Evolutionary conservation across 371 early-diverging fungal genomes (phyloP).

Genomic region (Thermomucor indicae-seudaticae): DNA sequence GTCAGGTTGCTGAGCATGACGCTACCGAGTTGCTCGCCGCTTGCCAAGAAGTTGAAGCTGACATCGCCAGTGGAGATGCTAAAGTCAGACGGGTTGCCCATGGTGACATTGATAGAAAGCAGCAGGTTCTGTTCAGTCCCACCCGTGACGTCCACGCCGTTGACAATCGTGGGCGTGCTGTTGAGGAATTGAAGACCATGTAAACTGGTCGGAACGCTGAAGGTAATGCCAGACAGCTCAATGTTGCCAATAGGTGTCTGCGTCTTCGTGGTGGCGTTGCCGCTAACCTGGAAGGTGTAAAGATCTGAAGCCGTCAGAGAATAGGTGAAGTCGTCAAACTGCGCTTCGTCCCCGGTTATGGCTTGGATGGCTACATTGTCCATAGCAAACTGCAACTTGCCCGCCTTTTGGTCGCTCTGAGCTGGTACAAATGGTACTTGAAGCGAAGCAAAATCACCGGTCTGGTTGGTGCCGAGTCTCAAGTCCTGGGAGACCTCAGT

Average conservation of each 20-base stretch:
- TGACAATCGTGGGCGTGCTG: slow-evolving; percentile 45
- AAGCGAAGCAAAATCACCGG: slow-evolving; percentile 40
- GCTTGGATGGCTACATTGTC: slow-evolving; percentile 26
- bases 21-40: slow-evolving; percentile 35
- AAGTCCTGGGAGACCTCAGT: slow-evolving; percentile 43
- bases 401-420: slow-evolving; percentile 38
- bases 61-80: slow-evolving; percentile 52
- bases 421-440: slow-evolving; percentile 35
- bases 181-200: slow-evolving; percentile 57
- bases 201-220: slow-evolving; percentile 46
- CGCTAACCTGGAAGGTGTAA: slow-evolving; percentile 42
- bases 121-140: slow-evolving; percentile 42
- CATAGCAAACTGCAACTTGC: slow-evolving; percentile 43
- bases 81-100: slow-evolving; percentile 55
- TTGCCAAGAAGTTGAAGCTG: slow-evolving; percentile 34
- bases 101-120: slow-evolving; percentile 46
- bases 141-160: slow-evolving; percentile 53
- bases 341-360: slow-evolving; percentile 22
- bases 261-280: slow-evolving; percentile 45
- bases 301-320: slow-evolving; percentile 36
- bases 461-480: slow-evolving; percentile 29
- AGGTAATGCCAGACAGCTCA: slow-evolving; percentile 45
- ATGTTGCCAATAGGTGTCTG: slow-evolving; percentile 55
- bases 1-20: slow-evolving; percentile 40
- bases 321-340: slow-evolving; percentile 47